A percentile compares a stretch with the other conserved stretches of the same genome.
Evolutionary conservation across 2,329 filamentous ascomycete genomes (phyloP).

Genomic region (Ascochyta lentis): DNA sequence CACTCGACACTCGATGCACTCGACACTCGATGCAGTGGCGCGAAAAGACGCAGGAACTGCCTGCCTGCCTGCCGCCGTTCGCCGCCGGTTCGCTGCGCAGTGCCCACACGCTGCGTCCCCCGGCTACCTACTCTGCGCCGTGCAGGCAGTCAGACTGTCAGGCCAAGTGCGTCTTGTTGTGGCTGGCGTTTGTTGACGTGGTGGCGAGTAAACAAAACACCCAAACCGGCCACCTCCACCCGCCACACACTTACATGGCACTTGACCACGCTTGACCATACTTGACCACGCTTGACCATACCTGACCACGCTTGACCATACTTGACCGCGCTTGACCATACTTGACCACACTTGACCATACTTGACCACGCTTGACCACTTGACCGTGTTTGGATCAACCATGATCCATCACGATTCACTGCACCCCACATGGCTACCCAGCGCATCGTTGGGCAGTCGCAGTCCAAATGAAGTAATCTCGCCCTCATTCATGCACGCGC

Average conservation of each 20-base stretch:
- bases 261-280: too few species aligned
- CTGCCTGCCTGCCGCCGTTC: conserved; percentile 7
- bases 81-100: conserved; percentile 7
- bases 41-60: conserved; percentile 5
- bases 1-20: too few species aligned
- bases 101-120: background rate
- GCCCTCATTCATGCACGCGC: conserved; percentile 25
- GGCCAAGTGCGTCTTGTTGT: conserved; percentile 1
- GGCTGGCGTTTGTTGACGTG: too few species aligned
- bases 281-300: too few species aligned
- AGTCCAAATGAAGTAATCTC: conserved; percentile 19
- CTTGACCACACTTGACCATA: background rate
- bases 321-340: too few species aligned
- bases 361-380: background rate
- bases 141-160: too few species aligned
- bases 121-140: too few species aligned
- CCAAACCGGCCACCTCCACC: background rate
- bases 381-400: conserved; percentile 9
- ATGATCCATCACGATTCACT: background rate
- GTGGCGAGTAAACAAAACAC: background rate
- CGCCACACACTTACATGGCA: background rate
- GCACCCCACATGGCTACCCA: too few species aligned
- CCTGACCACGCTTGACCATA: too few species aligned
- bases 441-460: conserved; percentile 4
- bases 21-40: background rate